Evolutionary conservation across 495 filamentous ascomycete genomes (phyloP), one percentile per base, ranked within the genome.

Genomic region (Staphylotrichum longicolle): DNA sequence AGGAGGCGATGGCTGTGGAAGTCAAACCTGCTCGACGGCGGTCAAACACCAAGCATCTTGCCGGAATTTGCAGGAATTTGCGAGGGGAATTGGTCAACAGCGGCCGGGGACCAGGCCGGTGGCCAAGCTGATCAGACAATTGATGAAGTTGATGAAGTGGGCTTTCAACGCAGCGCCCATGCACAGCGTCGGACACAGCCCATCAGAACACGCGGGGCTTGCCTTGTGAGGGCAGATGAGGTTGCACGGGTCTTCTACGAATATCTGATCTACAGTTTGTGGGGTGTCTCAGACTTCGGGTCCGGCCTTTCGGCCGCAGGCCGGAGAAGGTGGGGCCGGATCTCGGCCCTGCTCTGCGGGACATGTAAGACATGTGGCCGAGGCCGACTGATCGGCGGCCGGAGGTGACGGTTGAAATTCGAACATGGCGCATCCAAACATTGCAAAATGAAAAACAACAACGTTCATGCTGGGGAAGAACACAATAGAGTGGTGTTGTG

Each of bases 101-200:
- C 44, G 52, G 12, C 51, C 53, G 11, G 7, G 39, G 53, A n/a
- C 20, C 20, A 55, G 20, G 27, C 30, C 6, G 10, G 6, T 15
- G 54, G 41, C 54, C 54, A 44, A 35, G 54, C 5, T 15, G 41
- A 56, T 56, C 39, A 56, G 6, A 56, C 54, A 7, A 27, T 27
- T 27, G 20, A 27, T 27, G 1, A 27, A 27, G 20, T 27, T 27
- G 20, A 27, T 27, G 20, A 27, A 27, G 20, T 27, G 20, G 20
- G 20, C 20, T 27, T 27, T 27, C 20, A 1, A 27, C 20, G 20
- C 20, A 27, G 20, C 20, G 20, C 20, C 20, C 20, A 27, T 27
- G 20, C 20, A 27, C 20, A 27, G 20, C 20, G 1, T 27, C 20
- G 20, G 20, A 27, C 20, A 27, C 20, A 27, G 20, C 20, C 20